Base-by-base conservation (phyloP, 2,329 filamentous ascomycete genomes). In the Colletotrichum karsti region DNA sequence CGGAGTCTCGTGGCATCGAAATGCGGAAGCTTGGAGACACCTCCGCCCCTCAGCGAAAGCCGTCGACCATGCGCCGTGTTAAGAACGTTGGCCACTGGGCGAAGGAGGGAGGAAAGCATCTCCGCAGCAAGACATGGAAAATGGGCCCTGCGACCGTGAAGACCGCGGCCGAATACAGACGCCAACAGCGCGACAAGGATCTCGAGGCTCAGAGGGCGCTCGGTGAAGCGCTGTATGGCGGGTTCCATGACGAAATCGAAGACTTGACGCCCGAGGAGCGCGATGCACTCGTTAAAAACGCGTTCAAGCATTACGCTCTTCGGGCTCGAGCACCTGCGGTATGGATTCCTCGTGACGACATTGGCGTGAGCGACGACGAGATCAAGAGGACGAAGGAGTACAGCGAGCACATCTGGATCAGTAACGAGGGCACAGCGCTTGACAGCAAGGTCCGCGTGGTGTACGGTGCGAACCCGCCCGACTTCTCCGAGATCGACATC, bases 301-400 rank as follows among this genome's bases (percentile, higher is more conserved):
- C 95, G 1, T 99, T 99, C 79, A 91, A 95, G 80, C 96, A 99
- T 76, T 91, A 91, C 35, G 96, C 96, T 1, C 85, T 98, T 39
- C 90, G 96, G 8, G 93, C 95, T 2, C 89, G 92, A 58, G 88
- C 94, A 59, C 96, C 96, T 0, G 93, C 93, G 0, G 91, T 99
- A 26, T 99, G 96, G 96, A 93, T 99, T 48, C 96, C 96, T 0
- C 89, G 92, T 10, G 96, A 99, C 75, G 92, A 96, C 72, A 80
- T 98, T 5, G 96, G 96, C 5, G 88, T 99, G 64, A 94, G 93
- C 72, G 94, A 97, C 73, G 95, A 98, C 73, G 96, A 99, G 82
- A 92, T 98, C 48, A 86, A 86, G 74, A 86, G 93, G 37, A 97
- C 94, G 7, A 87, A 91, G 71, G 85, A 86, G 53, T 92, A 94